phyloP scores from a whole-genome alignment of 1,284 basidiomycete species.

The Ceraceosorus guamensis region DNA sequence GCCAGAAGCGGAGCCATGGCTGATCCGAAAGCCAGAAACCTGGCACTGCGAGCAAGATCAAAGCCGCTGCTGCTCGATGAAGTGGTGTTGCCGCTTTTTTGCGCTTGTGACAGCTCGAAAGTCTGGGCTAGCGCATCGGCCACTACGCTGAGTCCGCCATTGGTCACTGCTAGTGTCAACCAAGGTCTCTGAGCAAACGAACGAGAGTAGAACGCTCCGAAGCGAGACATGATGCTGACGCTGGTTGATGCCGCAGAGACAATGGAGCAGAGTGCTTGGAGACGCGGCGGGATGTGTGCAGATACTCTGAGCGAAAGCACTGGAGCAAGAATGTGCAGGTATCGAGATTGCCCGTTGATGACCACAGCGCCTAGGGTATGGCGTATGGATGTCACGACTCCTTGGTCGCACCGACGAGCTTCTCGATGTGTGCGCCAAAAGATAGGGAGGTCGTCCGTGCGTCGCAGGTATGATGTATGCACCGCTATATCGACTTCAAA shows the following conservation, averaged over 20 bases:
- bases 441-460: too few species aligned
- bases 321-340: too few species aligned
- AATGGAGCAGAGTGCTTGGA: background rate
- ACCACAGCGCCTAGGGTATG: too few species aligned
- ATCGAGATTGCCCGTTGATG: too few species aligned
- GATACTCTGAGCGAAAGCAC: too few species aligned
- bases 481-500: too few species aligned
- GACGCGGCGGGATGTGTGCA: too few species aligned
- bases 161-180: slow-evolving; percentile 42
- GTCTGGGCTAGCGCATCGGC: slow-evolving; percentile 42
- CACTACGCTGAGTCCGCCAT: slow-evolving; percentile 34
- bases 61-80: slow-evolving; percentile 10
- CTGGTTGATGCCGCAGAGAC: background rate
- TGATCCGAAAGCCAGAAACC: slow-evolving; percentile 40
- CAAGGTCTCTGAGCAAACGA: slow-evolving; percentile 40
- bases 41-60: slow-evolving; percentile 29
- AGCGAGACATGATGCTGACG: slow-evolving; percentile 5
- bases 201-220: slow-evolving; percentile 35
- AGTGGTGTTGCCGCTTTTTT: background rate
- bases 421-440: too few species aligned
- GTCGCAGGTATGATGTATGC: too few species aligned
- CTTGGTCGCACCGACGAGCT: too few species aligned
- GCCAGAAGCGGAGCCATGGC: slow-evolving; percentile 43
- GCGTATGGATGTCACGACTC: too few species aligned
- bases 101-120: slow-evolving; percentile 25